A percentile compares a stretch with the other conserved stretches of the same genome.
Evolutionary conservation across 257 asterid species (phyloP).

Genomic region (Salvia rosmarinus): DNA sequence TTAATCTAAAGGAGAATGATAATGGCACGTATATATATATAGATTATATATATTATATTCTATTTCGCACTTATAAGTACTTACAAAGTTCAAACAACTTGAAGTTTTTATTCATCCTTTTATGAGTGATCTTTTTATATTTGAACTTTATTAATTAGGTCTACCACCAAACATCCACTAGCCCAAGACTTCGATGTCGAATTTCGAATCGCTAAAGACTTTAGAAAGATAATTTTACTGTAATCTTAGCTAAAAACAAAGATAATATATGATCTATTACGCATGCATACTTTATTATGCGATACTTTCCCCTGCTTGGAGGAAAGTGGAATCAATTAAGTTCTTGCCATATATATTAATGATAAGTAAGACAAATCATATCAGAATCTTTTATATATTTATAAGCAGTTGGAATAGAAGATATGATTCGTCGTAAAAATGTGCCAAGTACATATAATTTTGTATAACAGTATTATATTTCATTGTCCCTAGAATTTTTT

Average conservation of each 20-base stretch:
- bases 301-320: background rate
- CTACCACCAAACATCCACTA: too few relatives aligned
- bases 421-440: background rate
- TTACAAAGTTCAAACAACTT: background rate
- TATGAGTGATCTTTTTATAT: background rate
- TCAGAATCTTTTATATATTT: background rate
- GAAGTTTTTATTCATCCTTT: background rate
- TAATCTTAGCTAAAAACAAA: too few relatives aligned
- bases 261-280: too few relatives aligned
- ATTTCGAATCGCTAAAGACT: too few relatives aligned
- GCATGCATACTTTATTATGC: too few relatives aligned
- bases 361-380: background rate
- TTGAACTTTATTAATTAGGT: too few relatives aligned
- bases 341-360: background rate
- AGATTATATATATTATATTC: too few relatives aligned
- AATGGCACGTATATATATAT: too few relatives aligned
- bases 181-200: too few relatives aligned
- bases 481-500: constrained; percentile 29
- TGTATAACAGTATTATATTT: constrained; percentile 11
- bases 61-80: background rate
- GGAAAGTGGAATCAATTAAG: background rate
- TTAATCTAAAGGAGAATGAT: too few relatives aligned
- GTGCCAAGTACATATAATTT: background rate
- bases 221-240: too few relatives aligned
- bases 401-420: constrained; percentile 28